A percentile compares a stretch with the other conserved stretches of the same genome.
These are phyloP conservation scores for Ophiostoma himal-ulmi DNA, from an alignment of 2,329 filamentous ascomycete species.

Conservation along the genomic window DNA sequence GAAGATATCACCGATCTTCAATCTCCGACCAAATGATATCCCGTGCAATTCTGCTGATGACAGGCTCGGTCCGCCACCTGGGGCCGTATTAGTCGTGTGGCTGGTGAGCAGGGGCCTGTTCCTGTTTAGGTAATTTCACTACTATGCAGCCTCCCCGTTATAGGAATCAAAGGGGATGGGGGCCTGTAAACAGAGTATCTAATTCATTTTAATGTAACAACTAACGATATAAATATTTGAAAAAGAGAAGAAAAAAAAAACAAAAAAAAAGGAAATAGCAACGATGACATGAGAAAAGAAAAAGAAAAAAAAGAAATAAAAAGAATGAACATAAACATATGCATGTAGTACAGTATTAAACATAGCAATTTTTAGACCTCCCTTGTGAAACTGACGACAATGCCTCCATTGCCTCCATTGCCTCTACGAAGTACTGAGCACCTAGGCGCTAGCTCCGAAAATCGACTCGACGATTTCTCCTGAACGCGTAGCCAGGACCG, in stretches of 20 bases:
- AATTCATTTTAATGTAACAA: neutral
- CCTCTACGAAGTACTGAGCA: neutral
- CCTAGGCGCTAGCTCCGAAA: constrained; percentile 43
- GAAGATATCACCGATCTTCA: neutral
- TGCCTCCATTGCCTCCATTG: neutral
- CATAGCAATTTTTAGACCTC: neutral
- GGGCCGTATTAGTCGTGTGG: constrained; percentile 1
- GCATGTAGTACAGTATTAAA: constrained; percentile 6
- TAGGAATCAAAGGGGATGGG: neutral
- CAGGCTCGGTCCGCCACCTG: neutral
- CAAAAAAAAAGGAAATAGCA: neutral
- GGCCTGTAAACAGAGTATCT: neutral
- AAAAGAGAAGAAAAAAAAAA: neutral
- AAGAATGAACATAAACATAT: neutral
- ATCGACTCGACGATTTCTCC: constrained; percentile 74
- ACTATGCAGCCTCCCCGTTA: neutral
- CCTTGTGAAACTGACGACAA: neutral
- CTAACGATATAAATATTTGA: neutral
- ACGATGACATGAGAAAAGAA: neutral
- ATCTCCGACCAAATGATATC: constrained; percentile 18
- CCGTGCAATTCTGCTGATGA: constrained; percentile 20
- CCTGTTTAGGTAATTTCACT: neutral
- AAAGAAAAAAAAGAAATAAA: neutral
- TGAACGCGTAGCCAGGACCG: constrained; percentile 67
- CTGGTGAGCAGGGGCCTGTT: neutral